A percentile compares a stretch with the other conserved stretches of the same genome.
Conservation (phyloP, 1,284 basidiomycete species). For the Rhodotorula sp. region DNA sequence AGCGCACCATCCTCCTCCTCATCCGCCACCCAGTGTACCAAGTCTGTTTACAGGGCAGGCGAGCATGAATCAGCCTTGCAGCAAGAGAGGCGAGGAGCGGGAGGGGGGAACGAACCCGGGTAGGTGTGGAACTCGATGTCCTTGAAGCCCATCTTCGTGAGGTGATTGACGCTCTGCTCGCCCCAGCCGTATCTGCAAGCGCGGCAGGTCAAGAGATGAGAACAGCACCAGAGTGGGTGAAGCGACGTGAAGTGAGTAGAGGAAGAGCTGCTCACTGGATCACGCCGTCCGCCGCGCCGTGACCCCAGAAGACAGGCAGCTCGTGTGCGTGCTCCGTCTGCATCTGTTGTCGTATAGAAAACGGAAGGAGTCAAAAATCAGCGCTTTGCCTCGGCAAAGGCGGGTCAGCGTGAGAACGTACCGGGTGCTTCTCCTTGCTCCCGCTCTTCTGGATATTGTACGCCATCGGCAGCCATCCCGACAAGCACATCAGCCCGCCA, state of each 20-base stretch:
- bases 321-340: constrained; percentile 57
- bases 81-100: not conserved
- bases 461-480: constrained; percentile 72
- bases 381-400: too few relatives aligned
- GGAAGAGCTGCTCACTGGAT: constrained; percentile 57
- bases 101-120: constrained; percentile 12
- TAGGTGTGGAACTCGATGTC: constrained; percentile 44
- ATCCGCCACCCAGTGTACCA: constrained; percentile 7
- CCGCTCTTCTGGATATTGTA: constrained; percentile 59
- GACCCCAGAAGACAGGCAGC: constrained; percentile 78
- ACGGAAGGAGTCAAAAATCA: not conserved
- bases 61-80: too few relatives aligned
- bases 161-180: constrained; percentile 33
- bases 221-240: not conserved
- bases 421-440: constrained; percentile 55
- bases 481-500: constrained; percentile 70
- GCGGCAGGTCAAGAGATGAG: too few relatives aligned
- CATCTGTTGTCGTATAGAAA: constrained; percentile 57
- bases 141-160: constrained; percentile 37
- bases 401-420: not conserved
- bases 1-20: constrained; percentile 1
- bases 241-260: constrained; percentile 27
- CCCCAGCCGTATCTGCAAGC: constrained; percentile 40
- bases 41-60: not conserved
- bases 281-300: constrained; percentile 73